These are phyloP conservation scores for Alternaria atra DNA, from an alignment of 2,329 filamentous ascomycete species.

Conservation along the genomic window DNA sequence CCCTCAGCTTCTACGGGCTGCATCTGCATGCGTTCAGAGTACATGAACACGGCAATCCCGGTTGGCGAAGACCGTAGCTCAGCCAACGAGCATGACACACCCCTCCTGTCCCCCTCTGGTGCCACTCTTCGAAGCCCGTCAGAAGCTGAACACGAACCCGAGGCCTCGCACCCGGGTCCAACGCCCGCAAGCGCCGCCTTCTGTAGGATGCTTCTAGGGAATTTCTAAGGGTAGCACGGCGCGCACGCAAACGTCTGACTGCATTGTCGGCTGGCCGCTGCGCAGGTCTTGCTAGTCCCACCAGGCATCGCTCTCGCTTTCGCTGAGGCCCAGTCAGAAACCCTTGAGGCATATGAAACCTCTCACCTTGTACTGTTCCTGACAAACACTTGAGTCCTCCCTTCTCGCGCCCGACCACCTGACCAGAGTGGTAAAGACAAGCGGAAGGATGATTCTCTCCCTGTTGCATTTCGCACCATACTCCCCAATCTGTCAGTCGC, in stretches of 20 bases:
- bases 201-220: slow-evolving; percentile 15
- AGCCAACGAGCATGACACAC: slow-evolving; percentile 9
- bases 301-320: not conserved
- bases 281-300: not conserved
- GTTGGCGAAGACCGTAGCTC: slow-evolving; percentile 8
- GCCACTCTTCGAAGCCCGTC: slow-evolving; percentile 10
- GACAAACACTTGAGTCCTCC: slow-evolving; percentile 1
- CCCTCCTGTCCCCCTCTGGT: slow-evolving; percentile 9
- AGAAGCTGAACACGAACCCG: slow-evolving; percentile 24
- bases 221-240: slow-evolving; percentile 16
- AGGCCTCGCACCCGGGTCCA: slow-evolving; percentile 27
- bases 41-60: slow-evolving; percentile 15
- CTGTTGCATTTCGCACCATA: slow-evolving; percentile 14
- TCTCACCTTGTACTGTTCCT: not conserved
- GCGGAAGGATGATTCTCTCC: not conserved
- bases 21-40: slow-evolving; percentile 9
- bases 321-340: not conserved
- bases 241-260: slow-evolving; percentile 1
- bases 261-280: not conserved
- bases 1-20: slow-evolving; percentile 10
- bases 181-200: slow-evolving; percentile 13
- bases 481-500: slow-evolving; percentile 16
- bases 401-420: not conserved
- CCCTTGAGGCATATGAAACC: slow-evolving; percentile 1
- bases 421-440: slow-evolving; percentile 1